These are phyloP conservation scores for Stropharia rugosoannulata DNA, from an alignment of 768 basidiomycete genomes.

Conservation along the genomic window DNA sequence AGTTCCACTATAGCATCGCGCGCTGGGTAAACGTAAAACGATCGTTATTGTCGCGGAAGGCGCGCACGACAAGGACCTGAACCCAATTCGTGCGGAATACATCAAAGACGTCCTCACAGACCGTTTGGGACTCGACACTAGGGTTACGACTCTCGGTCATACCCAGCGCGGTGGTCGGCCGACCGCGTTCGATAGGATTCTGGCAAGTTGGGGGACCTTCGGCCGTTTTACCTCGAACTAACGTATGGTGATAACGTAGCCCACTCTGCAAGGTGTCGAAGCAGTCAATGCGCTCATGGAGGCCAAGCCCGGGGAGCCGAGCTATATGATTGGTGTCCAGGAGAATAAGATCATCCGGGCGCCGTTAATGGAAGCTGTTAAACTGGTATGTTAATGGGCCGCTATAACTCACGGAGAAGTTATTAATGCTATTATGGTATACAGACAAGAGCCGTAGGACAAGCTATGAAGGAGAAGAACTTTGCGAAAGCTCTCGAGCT, in stretches of 20 bases:
- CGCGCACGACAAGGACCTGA: constrained; percentile 81
- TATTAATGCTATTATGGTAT: constrained; percentile 7
- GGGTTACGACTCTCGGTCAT: constrained; percentile 96
- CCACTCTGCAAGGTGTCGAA: constrained; percentile 94
- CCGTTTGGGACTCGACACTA: constrained; percentile 87
- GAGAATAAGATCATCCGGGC: constrained; percentile 96
- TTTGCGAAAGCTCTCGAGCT: constrained; percentile 86
- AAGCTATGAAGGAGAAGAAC: constrained; percentile 79
- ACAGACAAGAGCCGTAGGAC: constrained; percentile 84
- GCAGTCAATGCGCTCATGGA: constrained; percentile 88
- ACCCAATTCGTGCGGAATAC: constrained; percentile 90
- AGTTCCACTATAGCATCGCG: constrained; percentile 65
- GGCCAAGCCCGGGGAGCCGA: constrained; percentile 86
- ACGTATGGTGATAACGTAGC: constrained; percentile 42
- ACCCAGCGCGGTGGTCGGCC: constrained; percentile 95
- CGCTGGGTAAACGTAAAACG: constrained; percentile 93
- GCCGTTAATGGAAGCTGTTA: constrained; percentile 91
- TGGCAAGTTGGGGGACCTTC: constrained; percentile 51
- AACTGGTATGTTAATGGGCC: constrained; percentile 51
- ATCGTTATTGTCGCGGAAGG: constrained; percentile 99
- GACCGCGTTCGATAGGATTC: constrained; percentile 88
- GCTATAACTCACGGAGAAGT: background rate
- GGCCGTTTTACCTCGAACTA: background rate
- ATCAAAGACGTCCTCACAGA: constrained; percentile 89
- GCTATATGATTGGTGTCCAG: constrained; percentile 94